Evolutionary conservation across 2,329 filamentous ascomycete species (phyloP), one percentile per base, ranked within the genome.

Genomic region (Penicillium polonicum): DNA sequence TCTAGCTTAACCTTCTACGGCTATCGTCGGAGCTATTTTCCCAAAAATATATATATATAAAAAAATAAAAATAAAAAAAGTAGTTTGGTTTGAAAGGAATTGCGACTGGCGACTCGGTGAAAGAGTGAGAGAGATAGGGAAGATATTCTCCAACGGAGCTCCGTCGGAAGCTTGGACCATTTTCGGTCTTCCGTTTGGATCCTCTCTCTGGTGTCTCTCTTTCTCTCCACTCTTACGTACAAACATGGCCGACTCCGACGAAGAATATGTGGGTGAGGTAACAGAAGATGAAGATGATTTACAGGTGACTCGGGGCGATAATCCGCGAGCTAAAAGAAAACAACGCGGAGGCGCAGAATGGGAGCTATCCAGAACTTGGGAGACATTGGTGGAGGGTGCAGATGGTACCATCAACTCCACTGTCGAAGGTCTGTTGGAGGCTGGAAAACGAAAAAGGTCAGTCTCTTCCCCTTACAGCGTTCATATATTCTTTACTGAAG

Each of bases 381-480:
- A 93, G 70, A 85, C 84, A 7, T 84, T 92, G 35, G 84, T 90
- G 49, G 91, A 94, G 75, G 88, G 88, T 21, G 88, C 86, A 42
- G 90, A 95, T 76, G 91, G 90, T 45, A 87, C 86, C 57, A 85
- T 96, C 64, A 87, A 86, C 57, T 85, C 83, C 42, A 82, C 84
- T 13, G 83, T 96, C 41, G 87, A 90, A 63, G 88, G 88, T 23
- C 76, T 89, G 31, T 82, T 92, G 48, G 91, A 96, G 74, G 90
- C 91, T 23, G 87, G 90, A 72, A 95, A 95, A 80, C 86, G 92
- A 59, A 87, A 87, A 71, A 81, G 85, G 84, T 86, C 73, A 70
- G 74, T 25, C 9, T 5, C 2, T 36, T 33, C 29, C 5, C 12
- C 21, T 27, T 19, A 27, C 15, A 41, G 19, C 9, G 33, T 48